Base-by-base conservation (phyloP, 345 rosid species). In the Hibiscus syriacus region DNA sequence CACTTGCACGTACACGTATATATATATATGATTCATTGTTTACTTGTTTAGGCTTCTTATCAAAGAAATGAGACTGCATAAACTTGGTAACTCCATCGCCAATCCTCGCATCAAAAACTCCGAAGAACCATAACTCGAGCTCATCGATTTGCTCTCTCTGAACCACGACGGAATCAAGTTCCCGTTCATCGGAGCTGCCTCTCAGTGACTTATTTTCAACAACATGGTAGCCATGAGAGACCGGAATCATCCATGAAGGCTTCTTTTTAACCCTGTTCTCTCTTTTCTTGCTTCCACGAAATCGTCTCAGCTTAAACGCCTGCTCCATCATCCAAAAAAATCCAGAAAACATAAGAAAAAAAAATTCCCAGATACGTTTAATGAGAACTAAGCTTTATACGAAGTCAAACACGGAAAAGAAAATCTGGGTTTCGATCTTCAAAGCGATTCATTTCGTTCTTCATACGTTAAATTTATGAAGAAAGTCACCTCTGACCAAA, bases 41-140 rank as follows among this genome's bases (percentile, higher is more conserved):
- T 73, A 88, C 97, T 85, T 76, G 75, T 41, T 77, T 70, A 2
- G 61, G n/a, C n/a, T n/a, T n/a, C n/a, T n/a, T n/a, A n/a, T n/a
- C n/a, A n/a, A n/a, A n/a, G n/a, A n/a, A n/a, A 81, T 86, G 86
- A 63, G 83, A 81, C 32, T 90, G 94, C 55, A 90, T 66, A 53
- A 78, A 80, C 56, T 82, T 83, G 66, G 79, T 55, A 56, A 85
- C 72, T 45, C 75, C 80, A 60, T 85, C 83, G 7, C 92, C 87
- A 32, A 77, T 72, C 43, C 56, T 75, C 36, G 72, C 64, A 72
- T 85, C 83, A 0, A 76, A 86, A 14, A 85, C 79, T 50, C 87
- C 92, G 17, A 88, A 90, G 6, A 83, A 69, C 90, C 97, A 86
- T 56, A n/a, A n/a, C n/a, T n/a, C n/a, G n/a, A n/a, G n/a, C n/a